A percentile compares a stretch with the other conserved stretches of the same genome.
Evolutionary conservation across 2,329 filamentous ascomycete genomes (phyloP).

Genomic region (Aureobasidium vineae): DNA sequence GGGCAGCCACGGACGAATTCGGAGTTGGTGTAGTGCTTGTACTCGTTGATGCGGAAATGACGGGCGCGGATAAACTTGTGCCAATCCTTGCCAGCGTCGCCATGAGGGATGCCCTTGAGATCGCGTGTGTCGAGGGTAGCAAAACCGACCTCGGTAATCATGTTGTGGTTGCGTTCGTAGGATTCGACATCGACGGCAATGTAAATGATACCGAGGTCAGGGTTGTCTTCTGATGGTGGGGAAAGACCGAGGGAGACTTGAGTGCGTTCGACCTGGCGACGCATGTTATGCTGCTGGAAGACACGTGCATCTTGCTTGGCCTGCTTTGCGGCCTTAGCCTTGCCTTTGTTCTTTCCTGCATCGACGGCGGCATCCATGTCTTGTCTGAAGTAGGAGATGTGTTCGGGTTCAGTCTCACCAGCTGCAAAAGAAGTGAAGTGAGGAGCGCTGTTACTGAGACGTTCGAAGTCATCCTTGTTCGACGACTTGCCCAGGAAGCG

Average conservation of each 20-base stretch:
- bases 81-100: slow-evolving; percentile 65
- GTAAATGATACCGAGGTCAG: slow-evolving; percentile 60
- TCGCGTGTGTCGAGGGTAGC: slow-evolving; percentile 72
- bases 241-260: slow-evolving; percentile 71
- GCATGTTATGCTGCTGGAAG: slow-evolving; percentile 53
- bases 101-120: slow-evolving; percentile 57
- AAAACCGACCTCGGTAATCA: slow-evolving; percentile 83
- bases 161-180: slow-evolving; percentile 63
- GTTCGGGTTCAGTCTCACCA: slow-evolving; percentile 35
- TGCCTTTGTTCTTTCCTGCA: slow-evolving; percentile 47
- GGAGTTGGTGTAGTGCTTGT: slow-evolving; percentile 63
- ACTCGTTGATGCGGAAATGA: slow-evolving; percentile 75
- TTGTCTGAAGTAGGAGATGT: slow-evolving; percentile 52
- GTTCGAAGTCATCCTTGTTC: slow-evolving; percentile 47
- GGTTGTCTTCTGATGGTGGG: slow-evolving; percentile 47
- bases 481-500: slow-evolving; percentile 62
- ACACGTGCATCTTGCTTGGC: slow-evolving; percentile 53
- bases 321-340: slow-evolving; percentile 49
- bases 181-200: slow-evolving; percentile 81
- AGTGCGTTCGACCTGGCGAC: slow-evolving; percentile 59
- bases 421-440: not conserved
- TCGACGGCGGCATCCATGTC: slow-evolving; percentile 56
- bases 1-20: slow-evolving; percentile 71
- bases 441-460: slow-evolving; percentile 33
- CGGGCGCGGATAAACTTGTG: slow-evolving; percentile 62